Conservation (phyloP, 306 rosid genomes). For the Carpinus fangiana region DNA sequence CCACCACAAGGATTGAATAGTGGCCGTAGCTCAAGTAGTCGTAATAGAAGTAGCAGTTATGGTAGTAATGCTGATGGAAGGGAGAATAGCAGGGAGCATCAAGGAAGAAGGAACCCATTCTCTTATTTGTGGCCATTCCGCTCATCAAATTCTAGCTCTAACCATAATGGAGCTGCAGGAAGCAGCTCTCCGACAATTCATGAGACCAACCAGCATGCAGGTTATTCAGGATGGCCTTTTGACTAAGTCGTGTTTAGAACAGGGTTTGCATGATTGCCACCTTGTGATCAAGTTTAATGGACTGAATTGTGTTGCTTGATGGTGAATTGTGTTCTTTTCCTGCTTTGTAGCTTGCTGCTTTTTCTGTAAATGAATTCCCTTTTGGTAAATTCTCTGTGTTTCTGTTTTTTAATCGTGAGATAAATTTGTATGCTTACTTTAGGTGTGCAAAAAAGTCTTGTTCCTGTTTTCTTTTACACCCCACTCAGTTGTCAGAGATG, state of each 20-base stretch:
- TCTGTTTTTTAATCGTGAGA: not conserved
- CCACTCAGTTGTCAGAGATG: too few relatives aligned
- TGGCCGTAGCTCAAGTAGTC: conserved; percentile 30
- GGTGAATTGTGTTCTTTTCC: not conserved
- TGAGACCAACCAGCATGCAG: conserved; percentile 41
- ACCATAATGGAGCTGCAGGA: conserved; percentile 39
- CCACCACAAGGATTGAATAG: conserved; percentile 45
- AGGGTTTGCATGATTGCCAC: not conserved
- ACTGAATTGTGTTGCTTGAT: conserved; percentile 3
- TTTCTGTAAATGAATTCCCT: conserved; percentile 20
- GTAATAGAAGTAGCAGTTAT: conserved; percentile 34
- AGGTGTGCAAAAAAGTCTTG: not conserved
- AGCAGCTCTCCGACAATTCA: conserved; percentile 43
- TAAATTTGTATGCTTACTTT: not conserved
- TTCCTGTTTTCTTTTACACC: too few relatives aligned
- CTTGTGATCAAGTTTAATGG: conserved; percentile 11
- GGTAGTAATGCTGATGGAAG: conserved; percentile 33
- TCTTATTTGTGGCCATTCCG: conserved; percentile 73
- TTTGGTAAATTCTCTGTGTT: conserved; percentile 8
- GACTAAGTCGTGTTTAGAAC: conserved; percentile 27
- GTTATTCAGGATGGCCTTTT: conserved; percentile 65
- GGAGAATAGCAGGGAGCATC: conserved; percentile 47
- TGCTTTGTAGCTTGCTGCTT: conserved; percentile 1
- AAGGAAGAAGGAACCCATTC: conserved; percentile 53
- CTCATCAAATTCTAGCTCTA: conserved; percentile 48